These are phyloP conservation scores for Coemansia umbellata DNA, from an alignment of 192 early-diverging fungal genomes.

Conservation along the genomic window DNA sequence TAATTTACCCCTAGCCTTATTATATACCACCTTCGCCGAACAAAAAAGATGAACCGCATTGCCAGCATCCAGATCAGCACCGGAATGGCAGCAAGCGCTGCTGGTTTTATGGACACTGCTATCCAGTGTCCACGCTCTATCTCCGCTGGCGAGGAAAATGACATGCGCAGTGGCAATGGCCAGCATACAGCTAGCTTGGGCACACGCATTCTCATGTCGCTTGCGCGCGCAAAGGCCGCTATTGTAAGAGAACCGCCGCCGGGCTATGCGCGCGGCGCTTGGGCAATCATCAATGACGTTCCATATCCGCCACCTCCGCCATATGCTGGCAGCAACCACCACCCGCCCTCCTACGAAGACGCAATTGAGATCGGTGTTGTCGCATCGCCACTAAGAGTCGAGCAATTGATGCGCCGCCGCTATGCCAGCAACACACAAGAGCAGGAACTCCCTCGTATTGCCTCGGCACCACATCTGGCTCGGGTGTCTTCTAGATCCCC, in stretches of 20 bases:
- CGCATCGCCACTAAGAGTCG: slow-evolving; percentile 41
- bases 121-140: background rate
- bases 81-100: too few relatives aligned
- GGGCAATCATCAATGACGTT: slow-evolving; percentile 48
- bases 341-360: slow-evolving; percentile 43
- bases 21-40: too few relatives aligned
- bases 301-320: slow-evolving; percentile 49
- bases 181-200: slow-evolving; percentile 10
- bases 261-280: slow-evolving; percentile 35
- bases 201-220: slow-evolving; percentile 16
- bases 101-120: too few relatives aligned
- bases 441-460: slow-evolving; percentile 4
- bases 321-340: slow-evolving; percentile 36
- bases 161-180: background rate
- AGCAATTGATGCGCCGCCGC: slow-evolving; percentile 26
- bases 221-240: slow-evolving; percentile 25
- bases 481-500: background rate
- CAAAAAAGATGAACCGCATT: too few relatives aligned
- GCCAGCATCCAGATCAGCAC: too few relatives aligned
- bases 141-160: background rate
- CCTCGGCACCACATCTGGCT: slow-evolving; percentile 14
- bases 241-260: slow-evolving; percentile 23
- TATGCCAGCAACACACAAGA: background rate
- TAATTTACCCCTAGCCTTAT: too few relatives aligned
- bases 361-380: slow-evolving; percentile 46